Conservation (phyloP, 352 stramenopile species). For the Aphanomyces astaci region DNA sequence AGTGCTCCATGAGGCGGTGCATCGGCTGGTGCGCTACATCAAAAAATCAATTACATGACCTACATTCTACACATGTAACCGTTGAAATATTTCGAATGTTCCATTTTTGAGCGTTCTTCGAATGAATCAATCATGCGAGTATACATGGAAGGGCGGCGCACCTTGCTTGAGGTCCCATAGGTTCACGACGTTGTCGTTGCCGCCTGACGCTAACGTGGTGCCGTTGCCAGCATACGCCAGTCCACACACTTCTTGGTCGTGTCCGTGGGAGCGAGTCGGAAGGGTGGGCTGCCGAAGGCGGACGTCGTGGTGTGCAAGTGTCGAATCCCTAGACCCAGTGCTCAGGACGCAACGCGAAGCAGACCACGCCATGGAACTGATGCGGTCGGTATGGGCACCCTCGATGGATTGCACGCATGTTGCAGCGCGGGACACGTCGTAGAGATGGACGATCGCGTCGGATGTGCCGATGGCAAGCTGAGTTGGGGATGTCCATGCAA, state of each 20-base stretch:
- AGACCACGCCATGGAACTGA: neutral
- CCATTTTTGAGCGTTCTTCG: too few relatives aligned
- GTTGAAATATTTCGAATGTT: too few relatives aligned
- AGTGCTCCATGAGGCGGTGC: neutral
- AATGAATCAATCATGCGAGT: too few relatives aligned
- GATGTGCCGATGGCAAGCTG: neutral
- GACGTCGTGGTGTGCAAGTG: neutral
- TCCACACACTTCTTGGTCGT: slow-evolving; percentile 6
- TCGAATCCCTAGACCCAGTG: neutral
- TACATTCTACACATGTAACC: neutral
- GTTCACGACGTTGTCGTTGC: slow-evolving; percentile 19
- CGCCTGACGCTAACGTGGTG: neutral
- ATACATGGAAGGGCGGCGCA: too few relatives aligned
- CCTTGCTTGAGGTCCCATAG: slow-evolving; percentile 10
- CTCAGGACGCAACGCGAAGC: neutral
- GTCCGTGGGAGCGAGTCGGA: neutral
- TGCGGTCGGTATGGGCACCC: neutral
- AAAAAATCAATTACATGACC: neutral
- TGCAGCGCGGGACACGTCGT: neutral
- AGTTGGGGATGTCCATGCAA: slow-evolving; percentile 8
- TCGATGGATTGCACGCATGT: neutral
- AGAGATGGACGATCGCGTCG: neutral
- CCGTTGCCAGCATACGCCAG: neutral
- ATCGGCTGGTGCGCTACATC: neutral
- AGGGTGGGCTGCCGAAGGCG: neutral